These are phyloP conservation scores for Erysimum cheiri DNA, from an alignment of 441 rosid genomes.

Conservation along the genomic window DNA sequence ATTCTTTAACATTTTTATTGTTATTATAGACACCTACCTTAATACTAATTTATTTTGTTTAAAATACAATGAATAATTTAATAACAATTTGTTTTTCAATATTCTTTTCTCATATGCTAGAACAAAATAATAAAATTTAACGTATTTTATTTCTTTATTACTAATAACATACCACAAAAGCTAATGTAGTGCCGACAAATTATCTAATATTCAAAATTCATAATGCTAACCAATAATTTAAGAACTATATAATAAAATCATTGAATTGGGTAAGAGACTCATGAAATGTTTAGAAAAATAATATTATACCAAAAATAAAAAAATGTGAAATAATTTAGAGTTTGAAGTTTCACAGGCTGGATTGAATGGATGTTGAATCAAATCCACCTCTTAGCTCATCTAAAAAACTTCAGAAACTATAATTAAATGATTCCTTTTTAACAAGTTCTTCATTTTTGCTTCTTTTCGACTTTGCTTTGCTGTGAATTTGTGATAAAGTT, in stretches of 20 bases:
- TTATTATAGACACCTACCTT: no score
- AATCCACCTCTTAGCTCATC: constrained; percentile 39
- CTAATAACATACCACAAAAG: not conserved
- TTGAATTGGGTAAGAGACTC: constrained; percentile 1
- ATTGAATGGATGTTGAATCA: constrained; percentile 34
- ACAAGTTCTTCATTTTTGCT: not conserved
- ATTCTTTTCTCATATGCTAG: not conserved
- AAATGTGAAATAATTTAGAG: constrained; percentile 23
- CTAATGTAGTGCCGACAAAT: constrained; percentile 25
- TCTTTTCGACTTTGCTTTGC: constrained; percentile 26
- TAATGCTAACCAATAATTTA: not conserved
- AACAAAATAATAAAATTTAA: not conserved
- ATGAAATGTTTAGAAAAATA: not conserved
- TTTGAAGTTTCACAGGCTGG: constrained; percentile 43
- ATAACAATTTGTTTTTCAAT: not conserved
- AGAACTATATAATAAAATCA: not conserved
- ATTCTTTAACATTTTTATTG: no score
- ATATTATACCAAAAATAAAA: constrained; percentile 6
- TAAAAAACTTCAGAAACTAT: constrained; percentile 11
- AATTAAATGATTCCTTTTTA: constrained; percentile 22
- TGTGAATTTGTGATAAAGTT: constrained; percentile 20
- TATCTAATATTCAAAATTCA: not conserved
- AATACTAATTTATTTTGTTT: no score
- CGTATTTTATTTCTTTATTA: not conserved
- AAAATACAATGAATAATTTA: not conserved